A percentile compares a stretch with the other conserved stretches of the same genome.
These are phyloP conservation scores for Candolleomyces eurysporus DNA, from an alignment of 768 basidiomycete species.

Conservation along the genomic window DNA sequence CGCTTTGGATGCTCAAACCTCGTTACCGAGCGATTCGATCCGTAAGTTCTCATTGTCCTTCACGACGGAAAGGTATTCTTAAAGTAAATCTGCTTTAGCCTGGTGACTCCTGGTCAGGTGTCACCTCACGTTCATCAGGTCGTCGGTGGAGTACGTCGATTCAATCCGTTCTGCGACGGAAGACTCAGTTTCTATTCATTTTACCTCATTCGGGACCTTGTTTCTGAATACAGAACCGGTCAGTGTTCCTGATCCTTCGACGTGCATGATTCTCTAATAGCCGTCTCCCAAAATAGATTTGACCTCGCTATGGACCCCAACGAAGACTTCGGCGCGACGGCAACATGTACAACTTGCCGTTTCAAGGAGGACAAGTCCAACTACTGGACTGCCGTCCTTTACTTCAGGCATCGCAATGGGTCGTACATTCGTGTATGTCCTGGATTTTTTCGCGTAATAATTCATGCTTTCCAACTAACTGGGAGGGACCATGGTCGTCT, in stretches of 20 bases:
- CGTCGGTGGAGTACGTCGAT: slow-evolving; percentile 11
- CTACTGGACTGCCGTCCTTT: slow-evolving; percentile 15
- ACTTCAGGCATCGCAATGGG: slow-evolving; percentile 11
- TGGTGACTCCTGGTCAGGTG: slow-evolving; percentile 8
- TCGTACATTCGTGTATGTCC: slow-evolving; percentile 8
- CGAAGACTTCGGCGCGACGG: slow-evolving; percentile 1
- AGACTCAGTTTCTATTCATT: too few species aligned
- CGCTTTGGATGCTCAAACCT: slow-evolving; percentile 7
- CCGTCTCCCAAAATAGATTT: slow-evolving; percentile 1
- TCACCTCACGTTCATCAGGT: slow-evolving; percentile 11
- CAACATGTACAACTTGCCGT: slow-evolving; percentile 14
- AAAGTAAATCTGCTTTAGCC: not conserved
- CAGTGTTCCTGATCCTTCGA: not conserved
- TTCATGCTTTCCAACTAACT: too few species aligned
- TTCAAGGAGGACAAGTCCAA: slow-evolving; percentile 14
- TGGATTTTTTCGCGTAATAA: not conserved
- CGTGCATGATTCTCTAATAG: too few species aligned
- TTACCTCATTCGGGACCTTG: too few species aligned
- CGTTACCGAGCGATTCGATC: slow-evolving; percentile 10
- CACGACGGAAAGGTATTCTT: too few species aligned
- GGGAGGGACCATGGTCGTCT: too few species aligned
- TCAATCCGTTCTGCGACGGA: not conserved
- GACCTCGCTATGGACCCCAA: slow-evolving; percentile 10
- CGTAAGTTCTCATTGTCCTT: not conserved
- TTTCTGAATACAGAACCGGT: too few species aligned